Conservation (phyloP, 768 basidiomycete species). For the Trametes cingulata region DNA sequence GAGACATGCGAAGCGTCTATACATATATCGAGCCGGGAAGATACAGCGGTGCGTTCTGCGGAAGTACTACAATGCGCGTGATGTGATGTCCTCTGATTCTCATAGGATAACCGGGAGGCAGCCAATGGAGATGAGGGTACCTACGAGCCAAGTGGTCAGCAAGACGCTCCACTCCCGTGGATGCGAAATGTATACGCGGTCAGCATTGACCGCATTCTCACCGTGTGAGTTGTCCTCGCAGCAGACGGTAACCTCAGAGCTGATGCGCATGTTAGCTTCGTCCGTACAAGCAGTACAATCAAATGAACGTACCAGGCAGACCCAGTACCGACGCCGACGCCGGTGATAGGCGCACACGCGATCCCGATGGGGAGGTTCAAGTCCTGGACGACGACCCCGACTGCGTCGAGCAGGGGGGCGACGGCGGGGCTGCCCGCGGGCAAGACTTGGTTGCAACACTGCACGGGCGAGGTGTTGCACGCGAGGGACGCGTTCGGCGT, state of each 20-base stretch:
- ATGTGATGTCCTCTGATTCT: neutral
- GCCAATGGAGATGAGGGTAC: conserved; percentile 7
- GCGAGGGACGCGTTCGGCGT: neutral
- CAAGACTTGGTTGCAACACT: conserved; percentile 11
- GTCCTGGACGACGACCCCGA: conserved; percentile 10
- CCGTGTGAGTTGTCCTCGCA: conserved; percentile 8
- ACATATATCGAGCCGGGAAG: no score
- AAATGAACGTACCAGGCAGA: neutral
- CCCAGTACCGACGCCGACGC: neutral
- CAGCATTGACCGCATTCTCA: neutral
- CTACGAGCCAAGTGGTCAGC: neutral
- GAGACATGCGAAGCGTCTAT: neutral
- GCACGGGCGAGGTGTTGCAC: conserved; percentile 7
- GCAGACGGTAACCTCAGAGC: conserved; percentile 3
- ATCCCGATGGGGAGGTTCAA: neutral
- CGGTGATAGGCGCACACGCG: neutral
- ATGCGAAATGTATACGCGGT: no score
- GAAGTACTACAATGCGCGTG: neutral
- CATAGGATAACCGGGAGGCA: conserved; percentile 8
- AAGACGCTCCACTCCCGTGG: neutral
- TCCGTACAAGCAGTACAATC: neutral
- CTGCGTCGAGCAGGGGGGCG: neutral
- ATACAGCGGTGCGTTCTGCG: no score
- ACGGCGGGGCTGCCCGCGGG: neutral
- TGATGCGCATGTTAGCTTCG: neutral